These are phyloP conservation scores for Salvia splendens DNA, from an alignment of 257 asterid species.

Conservation along the genomic window DNA sequence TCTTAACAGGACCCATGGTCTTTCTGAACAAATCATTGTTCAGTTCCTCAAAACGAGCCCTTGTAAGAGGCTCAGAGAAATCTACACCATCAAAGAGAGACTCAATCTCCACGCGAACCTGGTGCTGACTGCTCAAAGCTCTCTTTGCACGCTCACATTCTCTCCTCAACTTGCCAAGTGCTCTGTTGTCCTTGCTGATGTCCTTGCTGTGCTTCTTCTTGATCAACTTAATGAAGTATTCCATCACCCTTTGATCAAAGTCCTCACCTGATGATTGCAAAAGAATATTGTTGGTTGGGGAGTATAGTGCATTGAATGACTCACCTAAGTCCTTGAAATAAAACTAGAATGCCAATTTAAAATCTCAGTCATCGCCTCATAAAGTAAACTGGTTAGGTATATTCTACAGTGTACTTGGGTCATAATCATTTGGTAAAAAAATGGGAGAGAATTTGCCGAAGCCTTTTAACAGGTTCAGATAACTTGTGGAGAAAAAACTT, in stretches of 20 bases:
- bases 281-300: not conserved
- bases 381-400: too few relatives aligned
- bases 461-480: too few relatives aligned
- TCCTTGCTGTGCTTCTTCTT: constrained; percentile 96
- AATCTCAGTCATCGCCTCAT: too few relatives aligned
- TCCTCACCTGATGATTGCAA: constrained; percentile 74
- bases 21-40: constrained; percentile 92
- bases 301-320: not conserved
- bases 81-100: constrained; percentile 87
- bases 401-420: too few relatives aligned
- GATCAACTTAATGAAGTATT: constrained; percentile 89
- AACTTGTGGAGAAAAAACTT: too few relatives aligned
- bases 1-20: constrained; percentile 98
- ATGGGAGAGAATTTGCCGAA: too few relatives aligned
- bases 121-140: constrained; percentile 97
- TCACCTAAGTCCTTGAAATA: not conserved
- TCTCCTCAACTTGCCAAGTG: constrained; percentile 93
- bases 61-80: constrained; percentile 94
- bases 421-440: too few relatives aligned
- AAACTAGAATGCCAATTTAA: too few relatives aligned
- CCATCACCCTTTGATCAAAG: constrained; percentile 95
- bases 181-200: constrained; percentile 95
- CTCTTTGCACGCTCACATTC: constrained; percentile 95
- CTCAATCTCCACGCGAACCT: constrained; percentile 93
- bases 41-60: constrained; percentile 94